Conservation (phyloP, 345 rosid species). For the Odontarrhena argentea region DNA sequence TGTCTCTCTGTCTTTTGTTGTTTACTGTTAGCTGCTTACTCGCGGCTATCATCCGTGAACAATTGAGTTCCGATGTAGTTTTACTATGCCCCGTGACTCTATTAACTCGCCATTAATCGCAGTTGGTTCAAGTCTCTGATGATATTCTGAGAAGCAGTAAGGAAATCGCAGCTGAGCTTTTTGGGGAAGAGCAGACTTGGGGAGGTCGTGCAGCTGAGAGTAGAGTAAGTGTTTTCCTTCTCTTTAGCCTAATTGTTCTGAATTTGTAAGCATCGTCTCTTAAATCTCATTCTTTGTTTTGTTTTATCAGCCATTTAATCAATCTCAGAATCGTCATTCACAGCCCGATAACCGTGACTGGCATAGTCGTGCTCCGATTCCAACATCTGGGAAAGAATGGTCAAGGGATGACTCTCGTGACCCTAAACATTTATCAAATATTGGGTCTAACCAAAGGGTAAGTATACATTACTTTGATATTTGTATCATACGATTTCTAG, state of each 20-base stretch:
- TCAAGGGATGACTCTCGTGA: constrained; percentile 50
- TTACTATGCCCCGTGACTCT: not conserved
- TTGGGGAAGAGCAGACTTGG: constrained; percentile 61
- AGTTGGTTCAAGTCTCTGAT: constrained; percentile 46
- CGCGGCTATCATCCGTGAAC: too few species aligned
- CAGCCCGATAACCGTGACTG: constrained; percentile 81
- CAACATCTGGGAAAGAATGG: constrained; percentile 57
- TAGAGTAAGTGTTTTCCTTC: constrained; percentile 47
- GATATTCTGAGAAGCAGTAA: constrained; percentile 55
- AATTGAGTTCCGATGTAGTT: too few species aligned
- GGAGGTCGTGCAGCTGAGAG: constrained; percentile 46
- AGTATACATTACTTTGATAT: constrained; percentile 10
- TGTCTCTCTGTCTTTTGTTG: too few species aligned
- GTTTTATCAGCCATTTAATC: constrained; percentile 48
- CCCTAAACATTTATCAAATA: constrained; percentile 42
- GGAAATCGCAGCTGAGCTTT: constrained; percentile 64
- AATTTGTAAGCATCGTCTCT: not conserved
- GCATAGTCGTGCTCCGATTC: constrained; percentile 52
- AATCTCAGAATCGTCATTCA: constrained; percentile 58
- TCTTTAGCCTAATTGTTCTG: not conserved
- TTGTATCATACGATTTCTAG: not conserved
- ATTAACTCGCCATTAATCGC: constrained; percentile 4
- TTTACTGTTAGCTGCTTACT: too few species aligned
- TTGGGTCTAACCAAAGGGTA: constrained; percentile 59
- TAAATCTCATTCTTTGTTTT: not conserved